Evolutionary conservation across 2,329 filamentous ascomycete species (phyloP).

Genomic region (Diaporthe destruens): DNA sequence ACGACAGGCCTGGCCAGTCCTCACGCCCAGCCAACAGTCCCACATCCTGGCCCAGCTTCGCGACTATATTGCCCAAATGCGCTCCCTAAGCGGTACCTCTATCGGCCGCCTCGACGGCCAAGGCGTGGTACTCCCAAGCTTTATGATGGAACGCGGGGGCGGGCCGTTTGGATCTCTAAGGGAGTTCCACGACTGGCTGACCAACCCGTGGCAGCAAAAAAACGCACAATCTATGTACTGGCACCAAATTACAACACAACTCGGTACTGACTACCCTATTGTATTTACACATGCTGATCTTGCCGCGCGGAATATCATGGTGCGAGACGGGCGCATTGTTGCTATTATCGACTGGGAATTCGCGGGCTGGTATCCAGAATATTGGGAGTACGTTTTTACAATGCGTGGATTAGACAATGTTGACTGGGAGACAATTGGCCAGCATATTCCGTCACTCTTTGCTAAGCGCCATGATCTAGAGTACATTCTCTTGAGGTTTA

Average conservation of each 20-base stretch:
- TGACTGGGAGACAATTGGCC: slow-evolving; percentile 16
- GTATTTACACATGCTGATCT: slow-evolving; percentile 29
- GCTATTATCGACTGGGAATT: slow-evolving; percentile 34
- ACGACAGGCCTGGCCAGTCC: not conserved
- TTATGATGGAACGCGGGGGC: not conserved
- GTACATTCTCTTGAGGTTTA: slow-evolving; percentile 4
- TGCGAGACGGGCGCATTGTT: slow-evolving; percentile 26
- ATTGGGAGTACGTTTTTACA: slow-evolving; percentile 16
- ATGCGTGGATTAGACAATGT: slow-evolving; percentile 12
- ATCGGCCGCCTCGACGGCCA: not conserved
- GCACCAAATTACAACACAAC: slow-evolving; percentile 5
- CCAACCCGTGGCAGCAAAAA: not conserved
- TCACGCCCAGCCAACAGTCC: not conserved
- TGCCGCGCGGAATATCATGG: slow-evolving; percentile 27
- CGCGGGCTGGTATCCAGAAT: slow-evolving; percentile 35
- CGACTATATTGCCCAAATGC: not conserved
- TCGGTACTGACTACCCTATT: slow-evolving; percentile 41
- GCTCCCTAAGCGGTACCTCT: not conserved
- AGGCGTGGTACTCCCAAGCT: not conserved
- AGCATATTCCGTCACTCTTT: not conserved
- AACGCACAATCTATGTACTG: not conserved
- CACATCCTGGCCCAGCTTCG: not conserved
- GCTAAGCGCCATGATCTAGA: slow-evolving; percentile 13
- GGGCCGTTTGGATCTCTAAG: not conserved
- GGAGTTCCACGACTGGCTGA: slow-evolving; percentile 8